These are phyloP conservation scores for Zasmidium citrigriseum DNA, from an alignment of 2,329 filamentous ascomycete species.

Conservation along the genomic window DNA sequence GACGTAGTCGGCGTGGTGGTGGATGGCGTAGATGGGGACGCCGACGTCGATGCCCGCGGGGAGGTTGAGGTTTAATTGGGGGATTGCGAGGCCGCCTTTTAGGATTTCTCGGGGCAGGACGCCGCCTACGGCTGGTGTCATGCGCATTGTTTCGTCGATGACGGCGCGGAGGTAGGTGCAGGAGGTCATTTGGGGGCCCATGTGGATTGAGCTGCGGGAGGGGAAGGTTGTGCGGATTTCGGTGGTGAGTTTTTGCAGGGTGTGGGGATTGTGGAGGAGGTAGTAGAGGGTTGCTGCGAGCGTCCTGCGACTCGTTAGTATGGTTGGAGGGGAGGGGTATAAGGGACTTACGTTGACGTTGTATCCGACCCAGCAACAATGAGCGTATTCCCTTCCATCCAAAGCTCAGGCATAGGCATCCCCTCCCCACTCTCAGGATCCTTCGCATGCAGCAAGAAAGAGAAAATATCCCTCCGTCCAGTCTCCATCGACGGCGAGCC, in stretches of 20 bases:
- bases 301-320: constrained; percentile 11
- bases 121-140: constrained; percentile 45
- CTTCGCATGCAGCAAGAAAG: constrained; percentile 25
- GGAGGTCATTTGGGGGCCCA: constrained; percentile 34
- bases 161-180: constrained; percentile 48
- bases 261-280: constrained; percentile 41
- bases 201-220: constrained; percentile 31
- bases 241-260: constrained; percentile 33
- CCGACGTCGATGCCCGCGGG: constrained; percentile 38
- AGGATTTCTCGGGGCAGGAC: constrained; percentile 38
- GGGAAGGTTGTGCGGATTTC: constrained; percentile 40
- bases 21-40: constrained; percentile 37
- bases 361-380: constrained; percentile 52
- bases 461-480: constrained; percentile 30
- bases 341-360: constrained; percentile 42
- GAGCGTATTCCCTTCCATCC: constrained; percentile 51
- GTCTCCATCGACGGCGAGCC: constrained; percentile 18
- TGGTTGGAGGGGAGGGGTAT: background rate
- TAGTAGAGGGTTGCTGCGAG: constrained; percentile 45
- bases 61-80: constrained; percentile 38
- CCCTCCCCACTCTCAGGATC: constrained; percentile 43
- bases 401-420: constrained; percentile 44
- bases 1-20: constrained; percentile 37
- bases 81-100: constrained; percentile 32
- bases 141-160: constrained; percentile 50